Percentiles rank a stretch among this genome's conserved stretches.
Conservation (phyloP, 2,329 filamentous ascomycete genomes). For the Leptographium galeiforme region DNA sequence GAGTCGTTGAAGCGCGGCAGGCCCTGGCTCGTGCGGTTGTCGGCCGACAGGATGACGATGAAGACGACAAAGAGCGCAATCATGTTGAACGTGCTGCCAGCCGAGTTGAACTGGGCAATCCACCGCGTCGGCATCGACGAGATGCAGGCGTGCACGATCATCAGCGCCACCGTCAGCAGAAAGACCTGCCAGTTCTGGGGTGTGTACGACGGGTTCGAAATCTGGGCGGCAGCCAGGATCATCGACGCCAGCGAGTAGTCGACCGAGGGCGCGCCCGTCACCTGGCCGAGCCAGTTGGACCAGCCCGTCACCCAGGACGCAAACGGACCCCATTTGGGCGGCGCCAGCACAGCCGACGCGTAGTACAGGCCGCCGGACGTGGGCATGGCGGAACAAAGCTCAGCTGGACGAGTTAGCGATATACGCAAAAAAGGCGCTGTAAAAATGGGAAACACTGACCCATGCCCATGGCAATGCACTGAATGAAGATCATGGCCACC, state of each 20-base stretch:
- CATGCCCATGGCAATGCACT: slow-evolving; percentile 55
- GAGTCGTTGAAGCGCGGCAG: slow-evolving; percentile 22
- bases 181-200: slow-evolving; percentile 55
- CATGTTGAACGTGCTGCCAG: slow-evolving; percentile 59
- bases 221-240: slow-evolving; percentile 58
- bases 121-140: slow-evolving; percentile 59
- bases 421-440: background rate
- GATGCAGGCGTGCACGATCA: slow-evolving; percentile 54
- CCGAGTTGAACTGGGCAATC: slow-evolving; percentile 58
- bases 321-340: slow-evolving; percentile 49
- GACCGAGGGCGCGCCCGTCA: slow-evolving; percentile 52
- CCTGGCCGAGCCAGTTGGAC: slow-evolving; percentile 57
- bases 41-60: slow-evolving; percentile 51
- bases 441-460: slow-evolving; percentile 15
- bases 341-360: slow-evolving; percentile 56
- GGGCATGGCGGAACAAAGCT: slow-evolving; percentile 61
- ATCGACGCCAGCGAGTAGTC: slow-evolving; percentile 55
- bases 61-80: slow-evolving; percentile 51
- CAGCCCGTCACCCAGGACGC: slow-evolving; percentile 58
- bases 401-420: slow-evolving; percentile 21
- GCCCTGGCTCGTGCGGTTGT: slow-evolving; percentile 37
- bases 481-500: slow-evolving; percentile 58
- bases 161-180: slow-evolving; percentile 51
- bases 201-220: slow-evolving; percentile 50
- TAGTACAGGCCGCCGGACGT: slow-evolving; percentile 64